phyloP scores from a whole-genome alignment of 2,329 filamentous ascomycete species.

The Fusarium sp. region DNA sequence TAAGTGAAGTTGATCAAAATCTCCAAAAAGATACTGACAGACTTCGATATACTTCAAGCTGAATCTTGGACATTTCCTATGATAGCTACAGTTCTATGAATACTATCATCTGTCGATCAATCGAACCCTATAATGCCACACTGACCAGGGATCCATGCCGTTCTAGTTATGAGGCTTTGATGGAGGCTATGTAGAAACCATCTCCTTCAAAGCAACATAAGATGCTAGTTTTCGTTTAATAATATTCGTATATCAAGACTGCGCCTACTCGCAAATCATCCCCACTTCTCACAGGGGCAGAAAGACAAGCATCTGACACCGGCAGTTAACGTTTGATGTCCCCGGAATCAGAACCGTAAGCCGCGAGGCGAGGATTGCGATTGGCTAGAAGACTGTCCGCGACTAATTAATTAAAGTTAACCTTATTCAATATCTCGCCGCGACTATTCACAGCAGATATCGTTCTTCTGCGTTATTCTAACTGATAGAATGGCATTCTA shows the following conservation, averaged over 20 bases:
- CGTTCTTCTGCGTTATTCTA: too few species aligned
- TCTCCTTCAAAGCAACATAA: background rate
- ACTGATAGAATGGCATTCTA: too few species aligned
- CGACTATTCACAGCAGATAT: too few species aligned
- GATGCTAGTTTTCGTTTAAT: background rate
- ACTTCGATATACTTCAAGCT: background rate
- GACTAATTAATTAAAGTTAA: too few species aligned
- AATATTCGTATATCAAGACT: background rate
- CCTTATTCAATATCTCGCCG: too few species aligned
- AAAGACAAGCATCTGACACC: slow-evolving; percentile 8
- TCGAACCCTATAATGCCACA: background rate
- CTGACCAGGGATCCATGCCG: background rate
- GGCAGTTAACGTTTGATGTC: background rate
- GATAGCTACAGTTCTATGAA: background rate
- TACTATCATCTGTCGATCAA: background rate
- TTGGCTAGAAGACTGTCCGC: background rate
- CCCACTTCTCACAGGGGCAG: background rate
- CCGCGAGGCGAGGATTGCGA: background rate
- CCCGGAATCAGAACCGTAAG: background rate
- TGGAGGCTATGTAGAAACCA: background rate
- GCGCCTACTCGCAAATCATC: background rate
- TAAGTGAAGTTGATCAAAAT: background rate
- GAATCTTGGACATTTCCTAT: background rate
- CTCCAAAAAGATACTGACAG: background rate
- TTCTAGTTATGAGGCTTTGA: background rate